Percentiles rank a stretch among this genome's conserved stretches.
Conservation (phyloP, 2,329 filamentous ascomycete species). For the Cytospora chrysosperma region DNA sequence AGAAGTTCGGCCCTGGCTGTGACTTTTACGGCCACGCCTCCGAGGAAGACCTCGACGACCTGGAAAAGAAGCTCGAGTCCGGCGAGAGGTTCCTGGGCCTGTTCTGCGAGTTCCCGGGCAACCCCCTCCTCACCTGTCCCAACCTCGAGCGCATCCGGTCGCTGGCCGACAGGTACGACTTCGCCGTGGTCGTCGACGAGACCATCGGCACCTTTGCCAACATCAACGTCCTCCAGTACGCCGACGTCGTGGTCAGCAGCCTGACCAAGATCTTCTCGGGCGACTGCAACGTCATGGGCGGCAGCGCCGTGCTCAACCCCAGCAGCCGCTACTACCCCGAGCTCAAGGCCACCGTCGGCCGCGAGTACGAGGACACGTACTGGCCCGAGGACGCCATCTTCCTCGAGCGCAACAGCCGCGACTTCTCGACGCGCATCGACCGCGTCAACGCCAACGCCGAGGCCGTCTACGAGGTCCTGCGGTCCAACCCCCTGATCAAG, state of each 20-base stretch:
- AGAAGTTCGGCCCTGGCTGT: constrained; percentile 91
- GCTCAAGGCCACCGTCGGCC: constrained; percentile 65
- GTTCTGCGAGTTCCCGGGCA: constrained; percentile 94
- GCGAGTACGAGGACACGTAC: constrained; percentile 81
- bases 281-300: constrained; percentile 98
- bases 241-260: constrained; percentile 90
- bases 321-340: constrained; percentile 66
- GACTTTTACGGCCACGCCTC: constrained; percentile 84
- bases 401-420: constrained; percentile 92
- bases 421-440: constrained; percentile 80
- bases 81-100: constrained; percentile 80
- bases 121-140: constrained; percentile 82
- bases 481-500: constrained; percentile 63
- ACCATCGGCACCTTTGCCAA: constrained; percentile 97
- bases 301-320: constrained; percentile 65
- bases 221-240: constrained; percentile 84
- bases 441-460: constrained; percentile 86
- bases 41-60: constrained; percentile 74
- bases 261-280: constrained; percentile 97
- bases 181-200: constrained; percentile 90
- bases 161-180: constrained; percentile 80
- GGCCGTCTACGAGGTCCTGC: constrained; percentile 72
- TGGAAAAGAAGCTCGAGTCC: constrained; percentile 67
- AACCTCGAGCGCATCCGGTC: constrained; percentile 77
- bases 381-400: constrained; percentile 95